Evolutionary conservation across 768 basidiomycete species (phyloP).

Genomic region (Tricholoma saponaceum): DNA sequence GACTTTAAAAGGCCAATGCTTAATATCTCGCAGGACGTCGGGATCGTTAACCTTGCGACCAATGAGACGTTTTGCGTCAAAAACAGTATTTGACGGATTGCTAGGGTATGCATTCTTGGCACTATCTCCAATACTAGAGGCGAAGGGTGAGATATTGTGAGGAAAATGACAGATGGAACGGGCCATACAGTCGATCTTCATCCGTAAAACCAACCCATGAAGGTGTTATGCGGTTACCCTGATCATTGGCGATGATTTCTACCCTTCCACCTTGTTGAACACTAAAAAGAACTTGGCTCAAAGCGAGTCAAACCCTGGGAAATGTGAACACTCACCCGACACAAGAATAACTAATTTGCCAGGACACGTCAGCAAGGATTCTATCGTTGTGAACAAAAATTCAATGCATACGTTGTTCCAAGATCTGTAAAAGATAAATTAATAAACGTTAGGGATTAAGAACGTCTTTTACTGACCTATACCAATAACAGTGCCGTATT

Average conservation of each 20-base stretch:
- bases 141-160: not conserved
- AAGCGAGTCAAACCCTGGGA: not conserved
- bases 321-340: constrained; percentile 65
- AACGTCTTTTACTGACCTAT: constrained; percentile 54
- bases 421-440: constrained; percentile 50
- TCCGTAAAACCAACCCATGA: constrained; percentile 83
- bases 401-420: constrained; percentile 72
- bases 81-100: constrained; percentile 91
- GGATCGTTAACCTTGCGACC: constrained; percentile 80
- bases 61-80: constrained; percentile 95
- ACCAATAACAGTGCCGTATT: constrained; percentile 93
- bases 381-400: not conserved
- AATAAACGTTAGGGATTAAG: not conserved
- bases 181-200: constrained; percentile 65
- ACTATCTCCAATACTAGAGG: constrained; percentile 75
- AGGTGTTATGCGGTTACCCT: constrained; percentile 86
- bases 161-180: not conserved
- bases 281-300: constrained; percentile 31
- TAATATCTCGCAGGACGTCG: constrained; percentile 78
- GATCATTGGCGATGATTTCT: constrained; percentile 88
- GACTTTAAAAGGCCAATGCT: constrained; percentile 90
- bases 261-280: constrained; percentile 83
- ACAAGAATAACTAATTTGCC: constrained; percentile 75
- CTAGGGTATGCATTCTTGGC: constrained; percentile 95
- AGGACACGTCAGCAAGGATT: constrained; percentile 19